A percentile compares a stretch with the other conserved stretches of the same genome.
phyloP scores from a whole-genome alignment of 2,329 filamentous ascomycete genomes.

The Lasiodiplodia sp. region DNA sequence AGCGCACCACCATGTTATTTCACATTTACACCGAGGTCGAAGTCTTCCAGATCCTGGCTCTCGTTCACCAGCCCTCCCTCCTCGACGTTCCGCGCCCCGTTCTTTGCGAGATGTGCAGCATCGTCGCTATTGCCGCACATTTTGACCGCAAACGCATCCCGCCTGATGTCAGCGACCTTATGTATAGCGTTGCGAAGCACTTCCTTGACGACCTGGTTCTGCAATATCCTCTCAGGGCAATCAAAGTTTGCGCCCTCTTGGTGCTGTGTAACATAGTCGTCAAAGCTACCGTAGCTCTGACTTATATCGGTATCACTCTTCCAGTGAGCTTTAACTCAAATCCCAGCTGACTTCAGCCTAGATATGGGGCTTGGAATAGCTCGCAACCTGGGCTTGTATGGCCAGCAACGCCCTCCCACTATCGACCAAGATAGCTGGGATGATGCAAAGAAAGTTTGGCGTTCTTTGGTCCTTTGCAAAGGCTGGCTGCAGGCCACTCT shows the following conservation, averaged over 20 bases:
- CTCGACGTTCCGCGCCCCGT: not conserved
- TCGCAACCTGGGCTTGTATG: not conserved
- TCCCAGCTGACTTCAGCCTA: not conserved
- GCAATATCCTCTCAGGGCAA: conserved; percentile 34
- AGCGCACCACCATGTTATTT: not conserved
- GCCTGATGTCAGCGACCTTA: conserved; percentile 30
- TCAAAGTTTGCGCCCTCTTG: conserved; percentile 36
- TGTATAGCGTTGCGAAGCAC: conserved; percentile 34
- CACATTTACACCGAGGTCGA: not conserved
- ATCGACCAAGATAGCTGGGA: not conserved
- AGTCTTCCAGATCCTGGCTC: not conserved
- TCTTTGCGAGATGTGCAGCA: not conserved
- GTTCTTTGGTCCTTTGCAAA: not conserved
- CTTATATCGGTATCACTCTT: conserved; percentile 33
- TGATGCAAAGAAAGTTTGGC: not conserved
- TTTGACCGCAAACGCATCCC: not conserved
- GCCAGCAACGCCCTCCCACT: not conserved
- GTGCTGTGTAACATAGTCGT: conserved; percentile 36
- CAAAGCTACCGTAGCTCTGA: conserved; percentile 34
- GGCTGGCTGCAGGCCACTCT: conserved; percentile 1
- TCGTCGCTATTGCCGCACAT: not conserved
- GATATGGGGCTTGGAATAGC: conserved; percentile 1
- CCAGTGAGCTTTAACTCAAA: not conserved
- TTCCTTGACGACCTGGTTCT: conserved; percentile 34
- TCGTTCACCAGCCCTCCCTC: not conserved